These are phyloP conservation scores for Ogataea pini DNA, from an alignment of 805 yeast species.

Conservation along the genomic window DNA sequence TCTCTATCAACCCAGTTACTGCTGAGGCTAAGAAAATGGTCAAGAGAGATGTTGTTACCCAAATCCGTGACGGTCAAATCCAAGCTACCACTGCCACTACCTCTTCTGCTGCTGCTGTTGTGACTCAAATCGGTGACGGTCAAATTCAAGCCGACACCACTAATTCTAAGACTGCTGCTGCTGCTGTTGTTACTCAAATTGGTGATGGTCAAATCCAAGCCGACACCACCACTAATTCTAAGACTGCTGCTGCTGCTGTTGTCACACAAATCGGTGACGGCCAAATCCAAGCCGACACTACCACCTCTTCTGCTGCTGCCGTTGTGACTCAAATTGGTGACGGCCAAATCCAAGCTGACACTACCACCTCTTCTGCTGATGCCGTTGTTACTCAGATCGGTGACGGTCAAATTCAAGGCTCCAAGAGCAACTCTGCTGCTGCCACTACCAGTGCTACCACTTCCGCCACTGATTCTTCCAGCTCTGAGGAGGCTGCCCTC, in stretches of 20 bases:
- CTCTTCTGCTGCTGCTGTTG: constrained; percentile 39
- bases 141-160: constrained; percentile 44
- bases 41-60: constrained; percentile 42
- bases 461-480: constrained; percentile 2
- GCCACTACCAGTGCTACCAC: constrained; percentile 24
- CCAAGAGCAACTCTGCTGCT: constrained; percentile 39
- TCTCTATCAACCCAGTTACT: constrained; percentile 58
- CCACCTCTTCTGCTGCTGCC: constrained; percentile 37
- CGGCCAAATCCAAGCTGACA: constrained; percentile 34
- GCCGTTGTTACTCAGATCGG: constrained; percentile 39
- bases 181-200: constrained; percentile 45
- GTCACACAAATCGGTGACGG: constrained; percentile 30
- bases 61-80: constrained; percentile 56
- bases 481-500: constrained; percentile 28
- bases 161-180: constrained; percentile 31
- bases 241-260: constrained; percentile 36
- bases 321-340: constrained; percentile 42
- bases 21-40: constrained; percentile 20
- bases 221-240: constrained; percentile 33
- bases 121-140: constrained; percentile 52
- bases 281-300: constrained; percentile 30
- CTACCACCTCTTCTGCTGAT: constrained; percentile 39
- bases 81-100: constrained; percentile 47
- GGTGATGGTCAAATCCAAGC: constrained; percentile 54
- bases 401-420: constrained; percentile 32